Percentiles rank a stretch among this genome's conserved stretches.
These are phyloP conservation scores for Didymella arachidicola DNA, from an alignment of 2,329 filamentous ascomycete species.

Conservation along the genomic window DNA sequence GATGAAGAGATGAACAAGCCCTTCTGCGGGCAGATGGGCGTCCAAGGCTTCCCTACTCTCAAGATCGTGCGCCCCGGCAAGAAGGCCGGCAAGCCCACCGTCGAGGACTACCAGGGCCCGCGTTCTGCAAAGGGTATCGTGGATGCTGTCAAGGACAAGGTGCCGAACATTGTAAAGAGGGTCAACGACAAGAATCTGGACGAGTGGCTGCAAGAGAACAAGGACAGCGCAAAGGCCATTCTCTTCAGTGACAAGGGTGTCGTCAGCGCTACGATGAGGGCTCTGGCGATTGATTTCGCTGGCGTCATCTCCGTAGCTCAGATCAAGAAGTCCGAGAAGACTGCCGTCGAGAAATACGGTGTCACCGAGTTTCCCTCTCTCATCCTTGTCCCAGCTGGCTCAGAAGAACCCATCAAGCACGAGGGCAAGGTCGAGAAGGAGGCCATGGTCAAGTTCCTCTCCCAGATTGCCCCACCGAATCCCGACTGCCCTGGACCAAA, in stretches of 20 bases:
- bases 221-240: conserved; percentile 80
- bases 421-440: conserved; percentile 86
- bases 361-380: conserved; percentile 81
- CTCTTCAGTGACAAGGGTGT: conserved; percentile 94
- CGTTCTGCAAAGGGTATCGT: conserved; percentile 87
- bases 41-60: conserved; percentile 93
- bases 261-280: conserved; percentile 81
- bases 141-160: conserved; percentile 83
- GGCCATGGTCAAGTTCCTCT: conserved; percentile 81
- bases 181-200: conserved; percentile 82
- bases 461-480: conserved; percentile 79
- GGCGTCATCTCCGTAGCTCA: conserved; percentile 82
- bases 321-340: conserved; percentile 80
- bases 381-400: conserved; percentile 76
- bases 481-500: conserved; percentile 70
- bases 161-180: conserved; percentile 88
- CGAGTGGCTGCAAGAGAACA: conserved; percentile 72
- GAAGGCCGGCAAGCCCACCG: conserved; percentile 77
- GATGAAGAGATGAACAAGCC: conserved; percentile 92
- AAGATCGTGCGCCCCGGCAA: conserved; percentile 90
- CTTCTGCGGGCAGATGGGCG: conserved; percentile 83
- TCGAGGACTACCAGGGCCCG: conserved; percentile 90
- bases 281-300: conserved; percentile 89
- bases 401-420: conserved; percentile 74
- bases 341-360: conserved; percentile 75